phyloP scores from a whole-genome alignment of 176 grass and related monocot genomes.

The Musa acuminata region DNA sequence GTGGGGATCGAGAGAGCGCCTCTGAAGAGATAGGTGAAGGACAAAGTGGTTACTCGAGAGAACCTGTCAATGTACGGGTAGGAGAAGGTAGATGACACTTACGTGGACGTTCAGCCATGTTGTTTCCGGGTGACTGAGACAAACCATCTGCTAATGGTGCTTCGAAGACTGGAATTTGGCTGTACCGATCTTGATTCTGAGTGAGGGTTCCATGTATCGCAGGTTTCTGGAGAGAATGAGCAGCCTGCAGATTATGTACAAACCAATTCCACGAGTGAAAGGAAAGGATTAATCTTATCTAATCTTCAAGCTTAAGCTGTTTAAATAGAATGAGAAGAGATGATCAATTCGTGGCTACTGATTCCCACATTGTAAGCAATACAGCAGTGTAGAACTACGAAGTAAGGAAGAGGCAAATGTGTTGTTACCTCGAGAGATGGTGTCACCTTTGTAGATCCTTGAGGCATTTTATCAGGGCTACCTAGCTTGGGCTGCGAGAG shows the following conservation, averaged over 20 bases:
- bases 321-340: background rate
- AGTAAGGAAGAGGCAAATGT: background rate
- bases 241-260: slow-evolving; percentile 28
- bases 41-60: slow-evolving; percentile 13
- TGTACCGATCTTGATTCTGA: slow-evolving; percentile 48
- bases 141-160: slow-evolving; percentile 42
- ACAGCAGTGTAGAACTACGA: background rate
- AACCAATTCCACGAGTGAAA: background rate
- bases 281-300: background rate
- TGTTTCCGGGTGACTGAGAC: slow-evolving; percentile 40
- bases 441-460: background rate
- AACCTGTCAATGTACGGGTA: background rate
- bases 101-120: slow-evolving; percentile 47
- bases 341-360: background rate
- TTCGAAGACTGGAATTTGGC: slow-evolving; percentile 62
- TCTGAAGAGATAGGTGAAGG: slow-evolving; percentile 34
- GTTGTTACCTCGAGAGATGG: background rate
- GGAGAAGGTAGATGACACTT: slow-evolving; percentile 28
- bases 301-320: too few relatives aligned
- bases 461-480: background rate
- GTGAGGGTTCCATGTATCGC: slow-evolving; percentile 22
- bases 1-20: slow-evolving; percentile 60
- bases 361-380: background rate
- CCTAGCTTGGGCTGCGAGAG: background rate
- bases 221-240: slow-evolving; percentile 36